These are phyloP conservation scores for Mortierella sp. DNA, from an alignment of 371 early-diverging fungal species.

Conservation along the genomic window DNA sequence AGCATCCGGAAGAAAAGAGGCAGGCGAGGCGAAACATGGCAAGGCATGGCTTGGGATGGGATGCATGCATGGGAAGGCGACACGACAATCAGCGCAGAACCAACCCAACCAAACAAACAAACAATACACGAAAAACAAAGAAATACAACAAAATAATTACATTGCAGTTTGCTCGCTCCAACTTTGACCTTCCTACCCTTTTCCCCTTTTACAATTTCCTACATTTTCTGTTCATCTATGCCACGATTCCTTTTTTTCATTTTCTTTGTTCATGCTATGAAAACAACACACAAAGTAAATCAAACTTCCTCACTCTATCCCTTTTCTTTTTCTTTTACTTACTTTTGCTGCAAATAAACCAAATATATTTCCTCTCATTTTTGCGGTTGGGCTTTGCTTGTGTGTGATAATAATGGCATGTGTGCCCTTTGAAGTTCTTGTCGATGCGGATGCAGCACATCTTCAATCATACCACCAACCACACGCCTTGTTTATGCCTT, in stretches of 20 bases:
- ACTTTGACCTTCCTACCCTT: background rate
- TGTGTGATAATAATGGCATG: background rate
- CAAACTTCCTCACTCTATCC: background rate
- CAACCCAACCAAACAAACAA: too few species aligned
- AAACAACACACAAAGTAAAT: background rate
- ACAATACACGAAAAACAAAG: background rate
- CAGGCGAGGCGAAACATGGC: background rate
- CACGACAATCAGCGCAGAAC: background rate
- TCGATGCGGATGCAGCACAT: too few species aligned
- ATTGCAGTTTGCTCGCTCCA: background rate
- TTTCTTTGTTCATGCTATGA: background rate
- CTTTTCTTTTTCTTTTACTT: background rate
- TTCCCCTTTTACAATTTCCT: background rate
- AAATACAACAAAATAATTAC: constrained; percentile 3
- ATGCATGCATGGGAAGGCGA: background rate
- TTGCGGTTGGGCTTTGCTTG: background rate
- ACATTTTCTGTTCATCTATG: constrained; percentile 14
- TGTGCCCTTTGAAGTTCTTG: too few species aligned
- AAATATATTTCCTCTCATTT: background rate
- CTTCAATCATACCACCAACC: too few species aligned
- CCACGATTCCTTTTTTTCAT: background rate
- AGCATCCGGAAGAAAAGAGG: background rate
- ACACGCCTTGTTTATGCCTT: too few species aligned
- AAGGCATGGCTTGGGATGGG: background rate
- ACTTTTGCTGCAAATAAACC: constrained; percentile 14